phyloP scores from a whole-genome alignment of 441 rosid species.

The Metrosideros polymorpha region DNA sequence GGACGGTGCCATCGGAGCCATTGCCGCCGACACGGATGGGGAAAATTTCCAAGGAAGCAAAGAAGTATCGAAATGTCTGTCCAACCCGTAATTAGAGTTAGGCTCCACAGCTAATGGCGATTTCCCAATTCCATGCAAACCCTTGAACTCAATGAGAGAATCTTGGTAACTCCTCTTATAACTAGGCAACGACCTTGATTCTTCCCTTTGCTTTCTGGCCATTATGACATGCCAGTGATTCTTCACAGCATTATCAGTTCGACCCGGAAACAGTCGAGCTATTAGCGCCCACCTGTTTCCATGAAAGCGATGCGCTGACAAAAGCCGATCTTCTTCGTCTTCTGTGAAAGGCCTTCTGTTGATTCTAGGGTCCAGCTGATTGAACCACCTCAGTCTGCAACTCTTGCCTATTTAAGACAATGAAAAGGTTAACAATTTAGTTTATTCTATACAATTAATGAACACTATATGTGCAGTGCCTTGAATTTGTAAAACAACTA shows the following conservation, averaged over 20 bases:
- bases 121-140: slow-evolving; percentile 13
- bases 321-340: slow-evolving; percentile 50
- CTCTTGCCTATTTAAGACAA: slow-evolving; percentile 37
- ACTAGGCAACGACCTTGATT: slow-evolving; percentile 17
- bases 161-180: slow-evolving; percentile 24
- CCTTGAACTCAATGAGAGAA: neutral
- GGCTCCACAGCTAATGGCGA: slow-evolving; percentile 15
- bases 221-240: slow-evolving; percentile 65
- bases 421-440: neutral
- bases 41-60: slow-evolving; percentile 22
- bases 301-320: slow-evolving; percentile 47
- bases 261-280: slow-evolving; percentile 44
- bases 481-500: neutral
- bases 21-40: neutral
- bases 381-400: slow-evolving; percentile 68
- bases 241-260: slow-evolving; percentile 58
- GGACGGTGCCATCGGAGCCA: slow-evolving; percentile 10
- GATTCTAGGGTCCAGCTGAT: slow-evolving; percentile 59
- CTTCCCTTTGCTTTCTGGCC: slow-evolving; percentile 49
- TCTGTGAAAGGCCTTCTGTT: slow-evolving; percentile 48
- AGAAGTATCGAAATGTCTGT: slow-evolving; percentile 19
- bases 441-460: neutral
- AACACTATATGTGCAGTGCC: neutral
- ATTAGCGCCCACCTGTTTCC: slow-evolving; percentile 66
- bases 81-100: slow-evolving; percentile 22